Conservation (phyloP, 257 asterid genomes). For the Ajuga chamaepitys region DNA sequence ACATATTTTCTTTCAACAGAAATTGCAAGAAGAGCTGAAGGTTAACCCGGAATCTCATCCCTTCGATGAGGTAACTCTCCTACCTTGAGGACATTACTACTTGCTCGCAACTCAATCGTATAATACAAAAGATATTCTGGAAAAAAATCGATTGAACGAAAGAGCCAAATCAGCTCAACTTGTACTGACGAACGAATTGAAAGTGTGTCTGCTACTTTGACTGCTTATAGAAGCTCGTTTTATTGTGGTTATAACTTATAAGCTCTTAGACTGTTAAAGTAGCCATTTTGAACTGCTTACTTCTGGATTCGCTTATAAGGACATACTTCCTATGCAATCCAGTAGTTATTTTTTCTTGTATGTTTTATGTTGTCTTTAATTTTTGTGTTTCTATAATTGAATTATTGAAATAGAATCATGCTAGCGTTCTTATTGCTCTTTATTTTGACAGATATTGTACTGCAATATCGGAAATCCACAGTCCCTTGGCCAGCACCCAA, state of each 20-base stretch:
- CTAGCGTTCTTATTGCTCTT: background rate
- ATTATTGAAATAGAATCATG: background rate
- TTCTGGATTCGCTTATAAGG: background rate
- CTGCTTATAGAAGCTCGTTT: background rate
- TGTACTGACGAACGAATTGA: background rate
- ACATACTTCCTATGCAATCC: background rate
- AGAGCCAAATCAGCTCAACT: background rate
- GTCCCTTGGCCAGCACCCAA: constrained; percentile 89
- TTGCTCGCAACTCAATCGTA: background rate
- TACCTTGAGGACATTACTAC: background rate
- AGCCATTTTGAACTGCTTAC: background rate
- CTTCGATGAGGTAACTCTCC: constrained; percentile 32
- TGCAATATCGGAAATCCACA: constrained; percentile 98
- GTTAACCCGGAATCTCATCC: constrained; percentile 31
- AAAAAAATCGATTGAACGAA: background rate
- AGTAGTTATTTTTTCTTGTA: background rate
- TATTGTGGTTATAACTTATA: background rate
- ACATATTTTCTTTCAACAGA: constrained; percentile 18
- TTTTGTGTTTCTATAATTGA: background rate
- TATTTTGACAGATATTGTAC: constrained; percentile 59
- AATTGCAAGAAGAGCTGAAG: constrained; percentile 35
- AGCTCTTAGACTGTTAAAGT: background rate
- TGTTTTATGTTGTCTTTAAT: background rate
- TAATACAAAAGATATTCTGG: background rate
- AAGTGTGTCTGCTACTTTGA: background rate